Percentiles rank a stretch among this genome's conserved stretches.
Evolutionary conservation across 805 yeast species (phyloP).

Genomic region (Cyberlindnera mississippiensis): DNA sequence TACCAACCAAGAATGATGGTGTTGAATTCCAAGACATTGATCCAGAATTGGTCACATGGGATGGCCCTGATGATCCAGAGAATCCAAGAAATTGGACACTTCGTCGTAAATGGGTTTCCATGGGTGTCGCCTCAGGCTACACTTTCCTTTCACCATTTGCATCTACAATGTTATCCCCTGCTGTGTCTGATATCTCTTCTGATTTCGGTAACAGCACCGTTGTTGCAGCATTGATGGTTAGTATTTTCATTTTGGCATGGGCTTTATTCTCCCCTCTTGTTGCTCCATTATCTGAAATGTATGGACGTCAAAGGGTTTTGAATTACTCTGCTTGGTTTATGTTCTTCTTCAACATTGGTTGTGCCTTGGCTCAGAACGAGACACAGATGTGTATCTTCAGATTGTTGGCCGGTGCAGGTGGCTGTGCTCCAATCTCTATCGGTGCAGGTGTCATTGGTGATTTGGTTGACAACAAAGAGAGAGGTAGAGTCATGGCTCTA

Average conservation of each 20-base stretch:
- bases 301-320: slow-evolving; percentile 52
- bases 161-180: slow-evolving; percentile 61
- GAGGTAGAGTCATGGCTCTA: slow-evolving; percentile 54
- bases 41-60: slow-evolving; percentile 69
- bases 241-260: slow-evolving; percentile 62
- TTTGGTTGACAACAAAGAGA: slow-evolving; percentile 45
- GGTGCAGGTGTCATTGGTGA: slow-evolving; percentile 71
- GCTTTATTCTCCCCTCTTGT: slow-evolving; percentile 57
- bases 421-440: slow-evolving; percentile 62
- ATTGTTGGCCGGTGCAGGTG: slow-evolving; percentile 62
- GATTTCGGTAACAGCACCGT: slow-evolving; percentile 41
- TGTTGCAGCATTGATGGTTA: slow-evolving; percentile 45
- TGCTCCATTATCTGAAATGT: slow-evolving; percentile 60
- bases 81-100: slow-evolving; percentile 63
- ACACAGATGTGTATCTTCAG: slow-evolving; percentile 56
- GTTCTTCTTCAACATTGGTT: slow-evolving; percentile 49
- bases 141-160: slow-evolving; percentile 59
- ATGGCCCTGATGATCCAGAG: slow-evolving; percentile 53
- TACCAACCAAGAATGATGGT: slow-evolving; percentile 41
- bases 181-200: slow-evolving; percentile 43
- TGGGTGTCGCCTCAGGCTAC: slow-evolving; percentile 47
- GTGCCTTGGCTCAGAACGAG: slow-evolving; percentile 51
- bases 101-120: slow-evolving; percentile 38
- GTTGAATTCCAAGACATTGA: slow-evolving; percentile 50
- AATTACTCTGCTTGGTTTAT: slow-evolving; percentile 47